Base-by-base conservation (phyloP, 176 grass and related monocot genomes). In the Olyra latifolia region DNA sequence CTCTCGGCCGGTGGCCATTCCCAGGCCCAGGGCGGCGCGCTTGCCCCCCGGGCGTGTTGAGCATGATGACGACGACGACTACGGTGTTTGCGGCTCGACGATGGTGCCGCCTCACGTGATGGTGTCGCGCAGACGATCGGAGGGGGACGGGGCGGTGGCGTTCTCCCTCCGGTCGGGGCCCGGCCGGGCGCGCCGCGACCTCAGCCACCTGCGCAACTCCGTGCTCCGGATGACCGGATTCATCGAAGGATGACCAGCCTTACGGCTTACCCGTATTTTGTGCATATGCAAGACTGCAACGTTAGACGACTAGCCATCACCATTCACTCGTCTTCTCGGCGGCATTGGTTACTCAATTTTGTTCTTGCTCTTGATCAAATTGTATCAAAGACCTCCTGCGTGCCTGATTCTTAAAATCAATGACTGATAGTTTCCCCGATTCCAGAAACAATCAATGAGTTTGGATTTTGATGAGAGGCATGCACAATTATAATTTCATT, bases 151-250 rank as follows among this genome's bases (percentile, higher is more conserved):
- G 29, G 90, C 82, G 29, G 43, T 62, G 22, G 92, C 90, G 16
- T 92, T 88, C 82, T 82, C 87, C 63, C 75, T 92, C 65, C 92
- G 82, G 67, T 83, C 80, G 14, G 94, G 91, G 10, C 84, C 88
- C 19, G 91, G 89, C 20, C 64, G 87, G 69, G 88, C 87, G 53
- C 87, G 87, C 41, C 87, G 94, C n/a, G 94, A 97, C 65, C 89
- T 91, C 59, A 84, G 84, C 66, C 74, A 88, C 60, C 78, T 90
- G 48, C 81, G 94, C 45, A 50, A 88, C 77, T 82, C 82, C 60
- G 91, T 97, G 67, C 80, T 91, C 62, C 85, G 86, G 5, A 91
- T 97, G 89, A 97, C 91, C 74, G 89, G 94, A 2, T 97, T 91
- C 84, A 88, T 90, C 52, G 91, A 97, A 87, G 88, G 86, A 72